phyloP scores from a whole-genome alignment of 1,284 basidiomycete genomes.

The Leccinum fuscescens region DNA sequence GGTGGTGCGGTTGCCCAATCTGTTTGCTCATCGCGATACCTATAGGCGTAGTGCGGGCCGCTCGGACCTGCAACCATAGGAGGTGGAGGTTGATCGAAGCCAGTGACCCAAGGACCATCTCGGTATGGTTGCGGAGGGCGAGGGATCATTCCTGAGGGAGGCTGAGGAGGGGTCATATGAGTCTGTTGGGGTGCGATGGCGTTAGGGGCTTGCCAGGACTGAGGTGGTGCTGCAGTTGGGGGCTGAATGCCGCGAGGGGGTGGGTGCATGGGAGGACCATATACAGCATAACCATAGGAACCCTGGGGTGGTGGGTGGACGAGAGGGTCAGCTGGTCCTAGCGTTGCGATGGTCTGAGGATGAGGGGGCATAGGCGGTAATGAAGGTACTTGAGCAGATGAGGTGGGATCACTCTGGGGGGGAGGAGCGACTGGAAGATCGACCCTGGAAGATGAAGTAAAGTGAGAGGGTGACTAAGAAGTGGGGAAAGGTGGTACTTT shows the following conservation, averaged over 20 bases:
- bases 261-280: constrained; percentile 41
- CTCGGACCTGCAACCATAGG: constrained; percentile 45
- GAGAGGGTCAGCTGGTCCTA: constrained; percentile 30
- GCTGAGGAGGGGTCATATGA: constrained; percentile 48
- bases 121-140: constrained; percentile 46
- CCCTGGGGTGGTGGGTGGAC: constrained; percentile 33
- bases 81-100: constrained; percentile 44
- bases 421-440: constrained; percentile 36
- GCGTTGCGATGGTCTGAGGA: constrained; percentile 30
- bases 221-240: constrained; percentile 47
- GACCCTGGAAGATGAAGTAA: constrained; percentile 18
- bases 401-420: constrained; percentile 32
- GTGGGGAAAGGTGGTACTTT: constrained; percentile 42
- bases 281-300: constrained; percentile 49
- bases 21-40: constrained; percentile 57
- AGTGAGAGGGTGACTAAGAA: constrained; percentile 8
- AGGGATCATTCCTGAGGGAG: constrained; percentile 44
- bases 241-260: constrained; percentile 45
- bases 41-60: constrained; percentile 49
- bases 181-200: constrained; percentile 65
- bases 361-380: constrained; percentile 34
- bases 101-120: constrained; percentile 49
- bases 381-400: constrained; percentile 24
- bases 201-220: constrained; percentile 59
- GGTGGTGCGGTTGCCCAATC: constrained; percentile 45